Conservation (phyloP, 169 alveolate genomes). For the Pseudocohnilembus persalinus region DNA sequence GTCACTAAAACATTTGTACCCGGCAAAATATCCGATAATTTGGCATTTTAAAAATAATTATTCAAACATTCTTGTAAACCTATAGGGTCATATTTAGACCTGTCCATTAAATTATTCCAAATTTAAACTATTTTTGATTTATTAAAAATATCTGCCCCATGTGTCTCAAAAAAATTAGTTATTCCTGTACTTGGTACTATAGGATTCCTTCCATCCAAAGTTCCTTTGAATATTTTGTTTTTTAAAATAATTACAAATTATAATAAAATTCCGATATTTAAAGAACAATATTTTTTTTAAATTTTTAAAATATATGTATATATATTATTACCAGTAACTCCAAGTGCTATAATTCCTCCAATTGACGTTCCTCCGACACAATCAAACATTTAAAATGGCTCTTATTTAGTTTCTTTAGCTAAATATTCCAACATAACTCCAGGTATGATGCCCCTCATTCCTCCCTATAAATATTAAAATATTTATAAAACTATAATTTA, state of each 20-base stretch:
- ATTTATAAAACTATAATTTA: no score
- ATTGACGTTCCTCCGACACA: slow-evolving; percentile 43
- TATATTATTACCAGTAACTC: not conserved
- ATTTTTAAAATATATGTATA: not conserved
- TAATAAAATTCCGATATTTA: no score
- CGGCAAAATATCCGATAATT: slow-evolving; percentile 22
- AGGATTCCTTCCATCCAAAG: slow-evolving; percentile 34
- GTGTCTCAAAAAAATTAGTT: slow-evolving; percentile 15
- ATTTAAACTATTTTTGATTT: slow-evolving; percentile 25
- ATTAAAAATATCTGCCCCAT: slow-evolving; percentile 27
- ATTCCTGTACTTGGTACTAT: slow-evolving; percentile 17
- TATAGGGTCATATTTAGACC: slow-evolving; percentile 33
- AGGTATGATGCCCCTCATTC: slow-evolving; percentile 46
- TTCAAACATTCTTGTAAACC: slow-evolving; percentile 28
- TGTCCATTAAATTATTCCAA: slow-evolving; percentile 24
- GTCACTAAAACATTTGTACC: slow-evolving; percentile 34
- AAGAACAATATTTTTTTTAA: no score
- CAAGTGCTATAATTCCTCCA: slow-evolving; percentile 44
- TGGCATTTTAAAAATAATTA: slow-evolving; percentile 20
- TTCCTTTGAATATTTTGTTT: slow-evolving; percentile 4
- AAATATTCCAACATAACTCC: slow-evolving; percentile 19
- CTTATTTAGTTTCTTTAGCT: slow-evolving; percentile 22
- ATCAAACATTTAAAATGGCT: slow-evolving; percentile 34
- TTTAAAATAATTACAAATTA: no score
- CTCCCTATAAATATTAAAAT: slow-evolving; percentile 17